Evolutionary conservation across 106 monocot genomes (phyloP), one percentile per base, ranked within the genome.

Genomic region (Allium cepa): DNA sequence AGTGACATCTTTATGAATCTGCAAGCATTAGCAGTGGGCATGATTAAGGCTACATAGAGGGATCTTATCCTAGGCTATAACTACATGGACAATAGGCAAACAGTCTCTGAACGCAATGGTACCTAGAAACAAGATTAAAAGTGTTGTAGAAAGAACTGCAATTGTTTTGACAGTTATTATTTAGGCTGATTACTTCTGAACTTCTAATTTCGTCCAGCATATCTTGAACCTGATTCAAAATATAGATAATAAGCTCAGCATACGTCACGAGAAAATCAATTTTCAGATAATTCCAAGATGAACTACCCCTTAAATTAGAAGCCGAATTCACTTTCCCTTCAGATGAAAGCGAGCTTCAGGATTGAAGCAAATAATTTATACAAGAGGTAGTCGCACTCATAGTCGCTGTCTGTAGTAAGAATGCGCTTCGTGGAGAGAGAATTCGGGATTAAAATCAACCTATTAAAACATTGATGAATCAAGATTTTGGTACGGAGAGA

Each of bases 51-150:
- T 36, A 36, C 36, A 36, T 36, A 36, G 5, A 36, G 36, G 36
- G 36, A 36, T 36, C 4, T 36, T 36, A 36, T 36, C 36, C 36
- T 4, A 36, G 36, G 36, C 22, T 22, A 22, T 1, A 22, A 22
- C 22, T 22, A 22, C 1, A 22, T 22, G 1, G 22, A 22, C 22
- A 22, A 22, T 22, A 22, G 22, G 22, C 22, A 22, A 22, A 22
- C 22, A 22, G 22, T 22, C 22, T 22, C 22, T 22, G 22, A 22
- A 22, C 1, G 22, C 46, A 14, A 13, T 48, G 27, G 45, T 72
- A 85, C 85, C 85, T 78, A 63, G 53, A 64, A 69, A 66, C 71
- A 72, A 85, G 75, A 46, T 46, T 27, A 36, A 85, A 65, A 68
- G 56, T 11, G 53, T 78, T 75, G 27, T 50, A 67, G 8, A 78